Conservation (phyloP, 192 early-diverging fungal species). For the Podila minutissima region DNA sequence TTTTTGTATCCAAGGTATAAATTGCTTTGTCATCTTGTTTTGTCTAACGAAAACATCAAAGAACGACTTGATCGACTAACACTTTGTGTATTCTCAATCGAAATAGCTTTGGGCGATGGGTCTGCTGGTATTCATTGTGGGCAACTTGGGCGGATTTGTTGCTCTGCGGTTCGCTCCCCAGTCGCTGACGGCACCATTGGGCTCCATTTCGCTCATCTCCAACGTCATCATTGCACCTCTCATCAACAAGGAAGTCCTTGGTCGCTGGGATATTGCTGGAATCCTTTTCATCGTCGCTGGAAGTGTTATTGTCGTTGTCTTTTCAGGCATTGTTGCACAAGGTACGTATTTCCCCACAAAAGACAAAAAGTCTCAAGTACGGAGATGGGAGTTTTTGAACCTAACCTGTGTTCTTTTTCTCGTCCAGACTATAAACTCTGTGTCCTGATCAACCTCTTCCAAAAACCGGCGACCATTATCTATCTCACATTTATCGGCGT, state of each 20-base stretch:
- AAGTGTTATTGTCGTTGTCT: constrained; percentile 75
- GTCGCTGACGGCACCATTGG: constrained; percentile 82
- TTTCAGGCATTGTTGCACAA: constrained; percentile 66
- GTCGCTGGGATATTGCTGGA: constrained; percentile 73
- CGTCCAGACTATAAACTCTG: constrained; percentile 75
- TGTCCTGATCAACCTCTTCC: constrained; percentile 75
- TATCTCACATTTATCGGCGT: constrained; percentile 69
- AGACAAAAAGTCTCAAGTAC: too few relatives aligned
- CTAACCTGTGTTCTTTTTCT: background rate
- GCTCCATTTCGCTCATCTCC: constrained; percentile 80
- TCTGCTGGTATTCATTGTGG: constrained; percentile 74
- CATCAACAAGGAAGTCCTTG: constrained; percentile 77
- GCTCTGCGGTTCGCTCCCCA: constrained; percentile 86
- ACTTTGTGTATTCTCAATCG: background rate
- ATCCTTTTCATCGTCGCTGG: constrained; percentile 81
- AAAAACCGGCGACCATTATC: constrained; percentile 67
- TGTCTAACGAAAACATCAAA: background rate
- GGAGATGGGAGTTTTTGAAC: background rate
- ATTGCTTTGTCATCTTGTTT: background rate
- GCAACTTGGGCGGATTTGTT: constrained; percentile 77
- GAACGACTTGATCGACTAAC: background rate
- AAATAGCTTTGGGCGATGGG: constrained; percentile 71
- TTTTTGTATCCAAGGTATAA: constrained; percentile 53
- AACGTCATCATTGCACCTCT: constrained; percentile 84
- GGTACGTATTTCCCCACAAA: constrained; percentile 10